A percentile compares a stretch with the other conserved stretches of the same genome.
Conservation (phyloP, 2,329 filamentous ascomycete species). For the Pseudovirgaria hyperparasitica region DNA sequence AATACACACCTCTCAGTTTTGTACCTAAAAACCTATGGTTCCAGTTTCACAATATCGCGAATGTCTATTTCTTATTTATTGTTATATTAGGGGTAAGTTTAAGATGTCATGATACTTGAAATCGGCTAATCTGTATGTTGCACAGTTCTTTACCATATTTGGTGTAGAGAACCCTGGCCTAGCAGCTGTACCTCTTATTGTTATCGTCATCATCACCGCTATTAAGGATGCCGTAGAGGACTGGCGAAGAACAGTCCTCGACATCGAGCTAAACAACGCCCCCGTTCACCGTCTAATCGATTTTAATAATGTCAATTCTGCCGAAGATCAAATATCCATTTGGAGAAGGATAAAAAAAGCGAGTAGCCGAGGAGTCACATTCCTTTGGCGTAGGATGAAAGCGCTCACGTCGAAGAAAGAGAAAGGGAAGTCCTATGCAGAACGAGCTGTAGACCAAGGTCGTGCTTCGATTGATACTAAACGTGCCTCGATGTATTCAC, state of each 20-base stretch:
- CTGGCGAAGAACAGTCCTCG: slow-evolving; percentile 78
- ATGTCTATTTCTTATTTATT: slow-evolving; percentile 94
- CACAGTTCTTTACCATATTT: slow-evolving; percentile 89
- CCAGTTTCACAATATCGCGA: slow-evolving; percentile 97
- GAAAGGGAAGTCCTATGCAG: slow-evolving; percentile 36
- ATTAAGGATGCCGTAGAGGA: slow-evolving; percentile 95
- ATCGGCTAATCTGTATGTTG: slow-evolving; percentile 7
- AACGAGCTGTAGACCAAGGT: slow-evolving; percentile 39
- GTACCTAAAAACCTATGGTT: slow-evolving; percentile 94
- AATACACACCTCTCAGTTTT: slow-evolving; percentile 93
- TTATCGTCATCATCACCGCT: slow-evolving; percentile 78
- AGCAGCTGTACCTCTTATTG: slow-evolving; percentile 80
- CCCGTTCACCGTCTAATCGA: slow-evolving; percentile 79
- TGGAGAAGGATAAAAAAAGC: slow-evolving; percentile 93
- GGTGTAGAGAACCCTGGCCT: slow-evolving; percentile 82
- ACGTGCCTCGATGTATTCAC: slow-evolving; percentile 43
- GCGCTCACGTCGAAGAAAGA: slow-evolving; percentile 25
- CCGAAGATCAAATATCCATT: slow-evolving; percentile 68
- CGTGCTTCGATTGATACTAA: slow-evolving; percentile 56
- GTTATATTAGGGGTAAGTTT: slow-evolving; percentile 82
- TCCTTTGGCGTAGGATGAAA: slow-evolving; percentile 38
- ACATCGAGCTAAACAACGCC: slow-evolving; percentile 92
- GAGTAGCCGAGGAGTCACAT: slow-evolving; percentile 49
- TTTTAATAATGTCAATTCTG: slow-evolving; percentile 88
- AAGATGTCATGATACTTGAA: slow-evolving; percentile 3